A percentile compares a stretch with the other conserved stretches of the same genome.
Evolutionary conservation across 2,329 filamentous ascomycete species (phyloP).

Genomic region (Phaeophleospora eucalypticola): DNA sequence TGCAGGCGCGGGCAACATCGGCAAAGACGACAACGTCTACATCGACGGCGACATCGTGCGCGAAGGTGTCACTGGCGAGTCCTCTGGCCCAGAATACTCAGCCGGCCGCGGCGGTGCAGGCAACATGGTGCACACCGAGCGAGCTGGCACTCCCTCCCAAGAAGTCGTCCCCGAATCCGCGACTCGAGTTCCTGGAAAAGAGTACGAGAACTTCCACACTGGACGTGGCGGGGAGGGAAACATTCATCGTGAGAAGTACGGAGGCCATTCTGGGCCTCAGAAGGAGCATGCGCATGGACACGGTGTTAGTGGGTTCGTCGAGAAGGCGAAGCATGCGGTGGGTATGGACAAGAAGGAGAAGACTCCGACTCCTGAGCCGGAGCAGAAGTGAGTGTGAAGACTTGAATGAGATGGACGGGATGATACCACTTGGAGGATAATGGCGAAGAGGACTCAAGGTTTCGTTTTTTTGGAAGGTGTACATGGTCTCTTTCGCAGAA

Average conservation of each 20-base stretch:
- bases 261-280: conserved; percentile 40
- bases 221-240: conserved; percentile 48
- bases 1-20: conserved; percentile 57
- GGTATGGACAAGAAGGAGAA: conserved; percentile 29
- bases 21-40: conserved; percentile 46
- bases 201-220: conserved; percentile 45
- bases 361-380: conserved; percentile 14
- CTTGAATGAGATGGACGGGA: background rate
- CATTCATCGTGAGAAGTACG: conserved; percentile 46
- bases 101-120: conserved; percentile 34
- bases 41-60: conserved; percentile 45
- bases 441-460: no score
- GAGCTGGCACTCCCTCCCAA: conserved; percentile 25
- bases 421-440: background rate
- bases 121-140: conserved; percentile 13
- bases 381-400: background rate
- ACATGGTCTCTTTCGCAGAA: no score
- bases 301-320: conserved; percentile 18
- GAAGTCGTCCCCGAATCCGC: conserved; percentile 45
- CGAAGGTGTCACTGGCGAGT: conserved; percentile 41
- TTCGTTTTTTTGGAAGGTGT: no score
- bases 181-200: conserved; percentile 28
- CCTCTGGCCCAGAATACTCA: conserved; percentile 38
- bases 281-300: conserved; percentile 13
- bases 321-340: conserved; percentile 25